Evolutionary conservation across 495 filamentous ascomycete genomes (phyloP).

Genomic region (Penicillium fimorum): DNA sequence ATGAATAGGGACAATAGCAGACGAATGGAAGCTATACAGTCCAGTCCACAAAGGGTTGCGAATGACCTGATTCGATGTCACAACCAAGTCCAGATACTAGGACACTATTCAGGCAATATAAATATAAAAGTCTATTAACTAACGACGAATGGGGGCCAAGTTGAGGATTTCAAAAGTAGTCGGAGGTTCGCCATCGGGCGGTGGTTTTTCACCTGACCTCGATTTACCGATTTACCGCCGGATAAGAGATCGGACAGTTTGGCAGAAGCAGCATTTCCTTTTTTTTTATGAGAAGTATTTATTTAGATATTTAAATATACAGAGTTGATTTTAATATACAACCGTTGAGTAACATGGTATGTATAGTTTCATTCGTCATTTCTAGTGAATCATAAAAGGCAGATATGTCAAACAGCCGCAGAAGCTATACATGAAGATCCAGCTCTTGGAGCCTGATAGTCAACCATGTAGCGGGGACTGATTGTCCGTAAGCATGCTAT

Average conservation of each 20-base stretch:
- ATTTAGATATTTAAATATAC: not conserved
- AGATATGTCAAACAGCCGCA: not conserved
- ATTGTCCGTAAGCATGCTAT: not conserved
- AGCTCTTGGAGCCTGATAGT: conserved; percentile 1
- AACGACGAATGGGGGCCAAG: not conserved
- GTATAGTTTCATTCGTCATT: not conserved
- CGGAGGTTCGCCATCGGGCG: conserved; percentile 22
- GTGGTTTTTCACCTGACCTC: conserved; percentile 28
- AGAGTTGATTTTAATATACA: not conserved
- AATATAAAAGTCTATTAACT: not conserved
- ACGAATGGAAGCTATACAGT: conserved; percentile 1
- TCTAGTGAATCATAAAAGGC: not conserved
- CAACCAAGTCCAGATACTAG: not conserved
- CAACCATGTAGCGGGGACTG: not conserved
- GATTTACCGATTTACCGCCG: conserved; percentile 33
- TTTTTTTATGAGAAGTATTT: not conserved
- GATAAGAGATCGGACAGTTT: conserved; percentile 17
- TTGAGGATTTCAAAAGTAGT: not conserved
- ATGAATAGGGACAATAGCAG: conserved; percentile 6
- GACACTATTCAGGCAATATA: conserved; percentile 3
- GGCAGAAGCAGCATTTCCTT: not conserved
- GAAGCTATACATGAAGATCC: not conserved
- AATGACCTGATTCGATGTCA: not conserved
- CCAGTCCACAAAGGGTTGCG: not conserved
- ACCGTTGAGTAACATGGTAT: not conserved